Conservation (phyloP, 345 rosid species). For the Iberis pinnata region DNA sequence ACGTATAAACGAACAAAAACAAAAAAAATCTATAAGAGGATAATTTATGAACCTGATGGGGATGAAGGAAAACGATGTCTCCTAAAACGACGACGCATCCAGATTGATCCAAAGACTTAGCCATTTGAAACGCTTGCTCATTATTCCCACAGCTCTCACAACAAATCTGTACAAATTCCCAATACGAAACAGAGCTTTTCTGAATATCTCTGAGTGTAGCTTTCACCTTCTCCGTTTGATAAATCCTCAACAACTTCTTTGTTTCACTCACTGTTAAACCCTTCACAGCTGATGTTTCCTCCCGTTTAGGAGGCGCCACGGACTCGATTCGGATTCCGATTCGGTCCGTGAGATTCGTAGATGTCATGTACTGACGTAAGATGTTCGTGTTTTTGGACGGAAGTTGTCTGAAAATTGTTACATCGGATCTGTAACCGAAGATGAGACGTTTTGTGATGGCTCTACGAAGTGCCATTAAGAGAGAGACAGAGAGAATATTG, state of each 20-base stretch:
- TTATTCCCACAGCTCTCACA: constrained; percentile 42
- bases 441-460: constrained; percentile 35
- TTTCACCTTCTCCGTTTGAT: constrained; percentile 55
- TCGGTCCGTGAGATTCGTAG: constrained; percentile 31
- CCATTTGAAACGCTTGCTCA: constrained; percentile 45
- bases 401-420: constrained; percentile 16
- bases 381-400: neutral
- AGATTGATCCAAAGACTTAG: constrained; percentile 52
- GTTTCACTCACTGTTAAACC: constrained; percentile 46
- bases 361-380: constrained; percentile 38
- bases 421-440: constrained; percentile 17
- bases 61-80: constrained; percentile 57
- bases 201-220: constrained; percentile 44
- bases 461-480: constrained; percentile 50
- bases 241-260: constrained; percentile 52
- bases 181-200: constrained; percentile 41
- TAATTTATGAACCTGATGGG: constrained; percentile 64
- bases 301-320: constrained; percentile 4
- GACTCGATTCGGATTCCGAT: constrained; percentile 16
- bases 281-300: constrained; percentile 14
- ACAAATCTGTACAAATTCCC: constrained; percentile 47
- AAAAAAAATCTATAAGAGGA: neutral
- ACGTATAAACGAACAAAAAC: too few species aligned
- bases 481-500: constrained; percentile 11
- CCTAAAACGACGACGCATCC: constrained; percentile 74